A percentile compares a stretch with the other conserved stretches of the same genome.
Conservation (phyloP, 306 rosid species). For the Vachellia pachyceras region DNA sequence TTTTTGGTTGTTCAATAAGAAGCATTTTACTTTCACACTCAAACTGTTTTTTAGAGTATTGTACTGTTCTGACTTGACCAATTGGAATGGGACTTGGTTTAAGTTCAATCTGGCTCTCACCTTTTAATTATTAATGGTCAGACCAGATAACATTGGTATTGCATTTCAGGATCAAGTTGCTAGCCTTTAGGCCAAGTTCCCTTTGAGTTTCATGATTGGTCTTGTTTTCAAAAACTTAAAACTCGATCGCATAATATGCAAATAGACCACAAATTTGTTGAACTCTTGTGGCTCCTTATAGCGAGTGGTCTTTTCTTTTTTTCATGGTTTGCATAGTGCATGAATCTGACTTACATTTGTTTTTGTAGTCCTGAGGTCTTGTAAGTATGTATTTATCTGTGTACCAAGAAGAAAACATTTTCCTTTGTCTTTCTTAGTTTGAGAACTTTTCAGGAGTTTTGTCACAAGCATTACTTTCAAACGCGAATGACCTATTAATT, state of each 20-base stretch:
- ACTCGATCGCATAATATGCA: slow-evolving; percentile 5
- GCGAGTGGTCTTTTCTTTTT: neutral
- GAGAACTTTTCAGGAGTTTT: neutral
- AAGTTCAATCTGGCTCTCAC: neutral
- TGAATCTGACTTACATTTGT: slow-evolving; percentile 16
- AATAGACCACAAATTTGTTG: slow-evolving; percentile 16
- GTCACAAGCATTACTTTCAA: neutral
- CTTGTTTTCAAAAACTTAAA: neutral
- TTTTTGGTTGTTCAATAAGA: neutral
- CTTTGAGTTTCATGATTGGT: slow-evolving; percentile 1
- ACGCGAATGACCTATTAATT: neutral
- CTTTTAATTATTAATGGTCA: neutral
- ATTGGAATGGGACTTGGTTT: neutral
- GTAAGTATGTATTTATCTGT: neutral
- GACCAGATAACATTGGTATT: neutral
- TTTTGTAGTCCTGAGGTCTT: too few relatives aligned
- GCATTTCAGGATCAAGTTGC: neutral
- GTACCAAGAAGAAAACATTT: neutral
- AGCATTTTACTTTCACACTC: slow-evolving; percentile 4
- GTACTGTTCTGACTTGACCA: neutral
- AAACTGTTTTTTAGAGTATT: neutral
- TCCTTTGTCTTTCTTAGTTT: neutral
- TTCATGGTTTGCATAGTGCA: neutral
- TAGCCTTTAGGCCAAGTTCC: neutral
- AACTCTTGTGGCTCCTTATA: slow-evolving; percentile 19